Evolutionary conservation across 768 basidiomycete genomes (phyloP).

Genomic region (Termitomyces sp.): DNA sequence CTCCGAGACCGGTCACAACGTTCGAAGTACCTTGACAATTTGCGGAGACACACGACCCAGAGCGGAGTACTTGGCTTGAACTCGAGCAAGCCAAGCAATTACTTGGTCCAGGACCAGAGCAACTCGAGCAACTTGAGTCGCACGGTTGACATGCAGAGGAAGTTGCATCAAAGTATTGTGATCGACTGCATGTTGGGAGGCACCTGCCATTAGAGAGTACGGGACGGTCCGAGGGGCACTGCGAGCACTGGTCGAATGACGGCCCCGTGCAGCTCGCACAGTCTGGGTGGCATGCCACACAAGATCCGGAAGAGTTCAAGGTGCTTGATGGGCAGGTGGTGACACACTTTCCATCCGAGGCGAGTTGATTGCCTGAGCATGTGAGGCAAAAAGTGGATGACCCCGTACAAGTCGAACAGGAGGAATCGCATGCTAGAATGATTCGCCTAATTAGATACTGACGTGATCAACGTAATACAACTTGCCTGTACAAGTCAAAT

Average conservation of each 20-base stretch:
- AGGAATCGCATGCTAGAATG: constrained; percentile 57
- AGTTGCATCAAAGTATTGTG: constrained; percentile 68
- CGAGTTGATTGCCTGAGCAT: constrained; percentile 64
- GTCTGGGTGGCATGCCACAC: constrained; percentile 80
- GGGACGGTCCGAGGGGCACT: constrained; percentile 64
- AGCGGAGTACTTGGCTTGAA: constrained; percentile 56
- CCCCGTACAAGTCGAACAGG: constrained; percentile 71
- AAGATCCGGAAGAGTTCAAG: constrained; percentile 63
- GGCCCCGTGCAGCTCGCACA: constrained; percentile 81
- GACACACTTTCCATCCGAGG: constrained; percentile 72
- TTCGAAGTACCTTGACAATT: constrained; percentile 54
- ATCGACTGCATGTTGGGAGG: constrained; percentile 70
- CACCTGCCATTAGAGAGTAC: constrained; percentile 77
- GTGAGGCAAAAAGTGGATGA: constrained; percentile 70
- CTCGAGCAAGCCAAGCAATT: constrained; percentile 75
- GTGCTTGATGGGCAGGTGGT: constrained; percentile 70
- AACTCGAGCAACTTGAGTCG: constrained; percentile 76
- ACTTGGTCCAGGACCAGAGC: constrained; percentile 62
- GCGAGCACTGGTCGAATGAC: constrained; percentile 75
- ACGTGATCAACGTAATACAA: constrained; percentile 8
- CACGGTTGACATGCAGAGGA: constrained; percentile 66
- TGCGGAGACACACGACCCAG: constrained; percentile 61
- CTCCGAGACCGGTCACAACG: constrained; percentile 68
- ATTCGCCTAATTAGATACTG: constrained; percentile 4
- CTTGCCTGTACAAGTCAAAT: constrained; percentile 63